Evolutionary conservation across 2,329 filamentous ascomycete genomes (phyloP), one percentile per base, ranked within the genome.

Genomic region (Diplodia seriata): DNA sequence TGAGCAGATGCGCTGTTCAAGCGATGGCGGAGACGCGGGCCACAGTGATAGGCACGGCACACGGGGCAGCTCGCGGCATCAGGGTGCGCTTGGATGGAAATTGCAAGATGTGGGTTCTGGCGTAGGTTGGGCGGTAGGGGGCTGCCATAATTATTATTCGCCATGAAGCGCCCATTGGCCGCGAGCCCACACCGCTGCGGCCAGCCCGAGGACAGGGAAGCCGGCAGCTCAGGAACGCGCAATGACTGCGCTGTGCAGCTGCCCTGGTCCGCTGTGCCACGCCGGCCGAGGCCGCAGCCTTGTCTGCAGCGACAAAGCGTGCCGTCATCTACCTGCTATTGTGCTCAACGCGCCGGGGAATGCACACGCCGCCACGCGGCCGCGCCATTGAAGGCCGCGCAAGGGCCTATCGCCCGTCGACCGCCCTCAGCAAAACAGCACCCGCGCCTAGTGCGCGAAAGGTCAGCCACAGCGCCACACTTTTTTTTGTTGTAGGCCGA

Each of bases 51-150:
- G 49, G 51, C 51, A 55, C 38, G 51, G 63, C 23, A 66, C 63
- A 54, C 63, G 51, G 63, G 63, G 51, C 63, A 55, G 51, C 51
- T 55, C 38, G 62, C 51, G 62, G 62, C 62, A 55, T 65, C 49
- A n/a, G 62, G 63, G 29, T 43, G 36, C 51, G 51, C 63, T 43
- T 62, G 57, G 57, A 62, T 62, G 57, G 57, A 62, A 62, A 62
- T 62, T 62, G 57, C 57, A 33, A 62, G 57, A 12, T 66, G 63
- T 66, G 63, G 63, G 50, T 55, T 66, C 50, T 61, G 63, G 51
- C 50, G 40, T 62, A 40, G 50, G 11, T 43, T 15, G 26, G 50
- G 62, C 62, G 61, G 33, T 55, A 29, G 62, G 51, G 62, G 63
- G 29, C 63, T 31, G 50, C 63, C 31, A 54, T 47, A 62, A 62